A percentile compares a stretch with the other conserved stretches of the same genome.
Evolutionary conservation across 1,284 basidiomycete genomes (phyloP).

Genomic region (Sporisorium scitamineum): DNA sequence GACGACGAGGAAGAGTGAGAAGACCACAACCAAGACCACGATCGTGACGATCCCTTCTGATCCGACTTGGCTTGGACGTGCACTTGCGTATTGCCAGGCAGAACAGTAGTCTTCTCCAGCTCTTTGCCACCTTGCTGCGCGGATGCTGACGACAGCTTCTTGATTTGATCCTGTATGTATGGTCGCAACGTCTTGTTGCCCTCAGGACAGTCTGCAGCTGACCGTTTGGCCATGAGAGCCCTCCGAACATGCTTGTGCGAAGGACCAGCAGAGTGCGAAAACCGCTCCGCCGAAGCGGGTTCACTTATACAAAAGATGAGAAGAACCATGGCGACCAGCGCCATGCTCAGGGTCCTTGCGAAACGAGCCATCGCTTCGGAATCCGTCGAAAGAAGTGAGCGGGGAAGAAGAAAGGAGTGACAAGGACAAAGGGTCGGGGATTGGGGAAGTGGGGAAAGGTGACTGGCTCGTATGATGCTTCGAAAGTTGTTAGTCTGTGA

Average conservation of each 20-base stretch:
- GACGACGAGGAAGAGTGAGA: conserved; percentile 22
- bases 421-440: neutral
- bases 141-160: conserved; percentile 19
- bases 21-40: conserved; percentile 40
- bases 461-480: neutral
- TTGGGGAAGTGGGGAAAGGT: neutral
- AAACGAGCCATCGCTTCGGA: conserved; percentile 11
- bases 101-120: neutral
- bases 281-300: conserved; percentile 7
- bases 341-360: conserved; percentile 12
- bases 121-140: conserved; percentile 14
- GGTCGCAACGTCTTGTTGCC: neutral
- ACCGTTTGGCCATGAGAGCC: conserved; percentile 9
- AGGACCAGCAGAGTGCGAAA: neutral
- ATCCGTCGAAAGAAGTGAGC: neutral
- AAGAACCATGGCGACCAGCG: conserved; percentile 36
- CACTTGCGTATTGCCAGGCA: conserved; percentile 12
- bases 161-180: conserved; percentile 16
- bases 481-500: neutral
- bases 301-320: neutral
- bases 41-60: conserved; percentile 9
- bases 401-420: neutral
- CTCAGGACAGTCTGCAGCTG: conserved; percentile 7
- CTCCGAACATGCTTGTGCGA: conserved; percentile 8
- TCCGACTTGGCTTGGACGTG: conserved; percentile 21